Percentiles rank a stretch among this genome's conserved stretches.
Conservation (phyloP, 108 stramenopile genomes). For the Ochromonas danica region DNA sequence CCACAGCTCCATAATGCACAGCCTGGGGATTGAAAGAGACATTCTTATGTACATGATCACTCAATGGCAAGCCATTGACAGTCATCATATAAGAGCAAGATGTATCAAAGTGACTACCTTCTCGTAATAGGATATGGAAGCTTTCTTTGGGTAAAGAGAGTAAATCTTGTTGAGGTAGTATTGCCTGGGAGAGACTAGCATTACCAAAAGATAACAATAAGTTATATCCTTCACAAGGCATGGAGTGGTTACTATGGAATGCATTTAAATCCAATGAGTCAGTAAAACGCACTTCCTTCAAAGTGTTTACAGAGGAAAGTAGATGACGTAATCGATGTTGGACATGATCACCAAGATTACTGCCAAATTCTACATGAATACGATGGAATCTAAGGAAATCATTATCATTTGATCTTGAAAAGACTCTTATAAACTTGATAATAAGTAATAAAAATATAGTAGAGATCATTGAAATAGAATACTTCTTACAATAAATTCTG, state of each 20-base stretch:
- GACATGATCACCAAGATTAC: not conserved
- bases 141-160: not conserved
- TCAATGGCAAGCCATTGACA: not conserved
- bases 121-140: not conserved
- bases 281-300: not conserved
- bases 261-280: not conserved
- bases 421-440: too few relatives aligned
- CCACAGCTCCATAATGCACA: slow-evolving; percentile 30
- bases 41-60: not conserved
- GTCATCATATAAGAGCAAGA: not conserved
- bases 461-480: too few relatives aligned
- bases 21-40: not conserved
- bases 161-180: not conserved
- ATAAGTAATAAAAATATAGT: too few relatives aligned
- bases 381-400: not conserved
- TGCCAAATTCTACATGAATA: not conserved
- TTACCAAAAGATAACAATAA: not conserved
- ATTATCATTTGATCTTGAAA: too few relatives aligned
- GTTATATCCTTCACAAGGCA: not conserved
- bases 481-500: too few relatives aligned
- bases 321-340: not conserved
- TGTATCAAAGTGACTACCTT: not conserved
- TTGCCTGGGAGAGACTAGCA: not conserved
- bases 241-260: not conserved
- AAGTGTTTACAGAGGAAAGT: not conserved